Evolutionary conservation across 345 rosid genomes (phyloP), one percentile per base, ranked within the genome.

Genomic region (Streptanthus diversifolius): DNA sequence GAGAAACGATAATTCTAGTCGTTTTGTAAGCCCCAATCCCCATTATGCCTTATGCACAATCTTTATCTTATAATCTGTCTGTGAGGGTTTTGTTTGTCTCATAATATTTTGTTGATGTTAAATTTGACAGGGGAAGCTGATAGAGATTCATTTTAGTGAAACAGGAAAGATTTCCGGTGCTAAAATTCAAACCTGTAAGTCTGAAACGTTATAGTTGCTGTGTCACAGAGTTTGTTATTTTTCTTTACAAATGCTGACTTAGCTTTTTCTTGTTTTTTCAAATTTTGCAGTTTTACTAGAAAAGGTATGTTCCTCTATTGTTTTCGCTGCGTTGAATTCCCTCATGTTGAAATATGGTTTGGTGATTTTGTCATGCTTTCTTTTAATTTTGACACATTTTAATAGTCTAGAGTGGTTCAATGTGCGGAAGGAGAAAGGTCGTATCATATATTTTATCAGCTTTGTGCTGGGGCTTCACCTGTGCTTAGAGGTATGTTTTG

Each of bases 371-470:
- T 75, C 61, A 18, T 66, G 36, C 45, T 39, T 27, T 37, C 12
- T 66, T 48, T 37, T 36, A 4, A 30, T 60, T 49, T 44, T 51
- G 56, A 51, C 63, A 74, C 62, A 66, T 33, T 12, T 66, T 30
- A 40, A 81, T 89, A 95, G 99, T 91, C 97, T 69, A 91, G 99
- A 83, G 99, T 95, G 73, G 99, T 95, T 75, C 99, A 95, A 75
- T 90, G 90, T 82, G 75, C 86, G 18, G 86, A 83, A 63, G 96
- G 99, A 66, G 99, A 95, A 80, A 90, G 99, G 84, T 90, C 99
- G 58, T 95, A 95, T 79, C 99, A 95, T 78, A 86, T 95, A 80
- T 95, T 95, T 77, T 95, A 95, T 88, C 97, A 95, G 74, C 96
- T 95, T 67, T 95, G 99, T 82, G 90, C 90, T 48, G 99, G 99